Percentiles rank a stretch among this genome's conserved stretches.
phyloP scores from a whole-genome alignment of 2,329 filamentous ascomycete species.

The Cladosporium sp. region DNA sequence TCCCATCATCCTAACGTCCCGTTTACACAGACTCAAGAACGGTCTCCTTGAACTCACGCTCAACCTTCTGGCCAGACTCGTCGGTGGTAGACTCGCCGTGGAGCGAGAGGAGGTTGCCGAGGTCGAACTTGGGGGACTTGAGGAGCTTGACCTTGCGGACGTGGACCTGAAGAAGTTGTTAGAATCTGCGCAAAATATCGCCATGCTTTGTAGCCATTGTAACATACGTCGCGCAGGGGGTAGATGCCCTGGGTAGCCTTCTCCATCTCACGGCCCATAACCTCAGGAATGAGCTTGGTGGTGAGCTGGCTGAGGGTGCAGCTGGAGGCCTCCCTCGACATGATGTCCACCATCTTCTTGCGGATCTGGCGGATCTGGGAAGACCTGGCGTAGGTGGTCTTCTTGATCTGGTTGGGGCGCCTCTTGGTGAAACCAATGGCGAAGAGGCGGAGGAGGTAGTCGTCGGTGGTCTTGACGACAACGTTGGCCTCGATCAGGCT shows the following conservation, averaged over 20 bases:
- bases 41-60: constrained; percentile 98
- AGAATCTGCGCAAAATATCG: constrained; percentile 23
- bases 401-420: constrained; percentile 99
- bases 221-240: constrained; percentile 90
- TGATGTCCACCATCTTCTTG: constrained; percentile 99
- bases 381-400: constrained; percentile 96
- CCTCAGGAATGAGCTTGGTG: constrained; percentile 98
- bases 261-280: constrained; percentile 99
- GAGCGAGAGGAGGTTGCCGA: constrained; percentile 89
- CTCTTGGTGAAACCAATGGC: constrained; percentile 99
- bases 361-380: constrained; percentile 97
- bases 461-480: constrained; percentile 99
- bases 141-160: constrained; percentile 99
- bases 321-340: constrained; percentile 88
- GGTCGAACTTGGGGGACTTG: constrained; percentile 98
- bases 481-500: constrained; percentile 98
- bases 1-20: constrained; percentile 12
- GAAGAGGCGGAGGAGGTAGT: constrained; percentile 98
- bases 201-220: not conserved
- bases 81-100: constrained; percentile 96
- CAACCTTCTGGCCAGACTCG: constrained; percentile 94
- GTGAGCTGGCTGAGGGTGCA: constrained; percentile 96
- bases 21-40: constrained; percentile 88
- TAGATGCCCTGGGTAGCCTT: constrained; percentile 99
- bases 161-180: constrained; percentile 67